These are phyloP conservation scores for Nitzschia putrida DNA, from an alignment of 108 stramenopile genomes.

Conservation along the genomic window DNA sequence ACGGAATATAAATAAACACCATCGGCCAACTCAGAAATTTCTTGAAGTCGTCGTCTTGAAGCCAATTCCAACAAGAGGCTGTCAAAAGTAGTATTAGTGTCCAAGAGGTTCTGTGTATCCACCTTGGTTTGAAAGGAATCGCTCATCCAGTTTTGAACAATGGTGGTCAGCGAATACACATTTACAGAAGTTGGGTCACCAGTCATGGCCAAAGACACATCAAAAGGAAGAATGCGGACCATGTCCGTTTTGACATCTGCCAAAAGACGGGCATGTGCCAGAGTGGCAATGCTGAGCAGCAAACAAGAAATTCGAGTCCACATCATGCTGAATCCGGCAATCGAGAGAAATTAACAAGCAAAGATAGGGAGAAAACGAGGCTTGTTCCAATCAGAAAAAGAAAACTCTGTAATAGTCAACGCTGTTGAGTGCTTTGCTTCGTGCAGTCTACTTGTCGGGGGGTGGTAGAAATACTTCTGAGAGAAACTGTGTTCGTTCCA, in stretches of 20 bases:
- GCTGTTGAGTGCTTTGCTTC: too few relatives aligned
- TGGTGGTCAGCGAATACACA: constrained; percentile 24
- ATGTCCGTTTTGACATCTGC: constrained; percentile 29
- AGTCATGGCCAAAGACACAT: constrained; percentile 40
- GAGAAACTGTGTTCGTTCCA: too few relatives aligned
- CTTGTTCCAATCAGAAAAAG: too few relatives aligned
- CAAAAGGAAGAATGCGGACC: constrained; percentile 42
- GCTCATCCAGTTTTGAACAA: constrained; percentile 47
- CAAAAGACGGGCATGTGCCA: background rate
- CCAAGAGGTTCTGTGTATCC: background rate
- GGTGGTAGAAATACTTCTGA: too few relatives aligned
- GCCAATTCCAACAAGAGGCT: constrained; percentile 23
- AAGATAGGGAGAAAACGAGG: too few relatives aligned
- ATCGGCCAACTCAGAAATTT: background rate
- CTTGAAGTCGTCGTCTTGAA: constrained; percentile 17
- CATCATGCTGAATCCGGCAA: too few relatives aligned
- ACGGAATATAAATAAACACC: constrained; percentile 7
- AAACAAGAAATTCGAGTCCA: too few relatives aligned
- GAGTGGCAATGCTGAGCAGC: background rate
- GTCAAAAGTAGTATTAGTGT: constrained; percentile 33
- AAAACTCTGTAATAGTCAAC: too few relatives aligned
- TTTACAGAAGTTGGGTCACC: background rate
- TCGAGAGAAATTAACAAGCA: too few relatives aligned
- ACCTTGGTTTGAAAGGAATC: constrained; percentile 30
- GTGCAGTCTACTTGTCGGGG: too few relatives aligned